phyloP scores from a whole-genome alignment of 192 early-diverging fungal species.

The Coemansia sp. region DNA sequence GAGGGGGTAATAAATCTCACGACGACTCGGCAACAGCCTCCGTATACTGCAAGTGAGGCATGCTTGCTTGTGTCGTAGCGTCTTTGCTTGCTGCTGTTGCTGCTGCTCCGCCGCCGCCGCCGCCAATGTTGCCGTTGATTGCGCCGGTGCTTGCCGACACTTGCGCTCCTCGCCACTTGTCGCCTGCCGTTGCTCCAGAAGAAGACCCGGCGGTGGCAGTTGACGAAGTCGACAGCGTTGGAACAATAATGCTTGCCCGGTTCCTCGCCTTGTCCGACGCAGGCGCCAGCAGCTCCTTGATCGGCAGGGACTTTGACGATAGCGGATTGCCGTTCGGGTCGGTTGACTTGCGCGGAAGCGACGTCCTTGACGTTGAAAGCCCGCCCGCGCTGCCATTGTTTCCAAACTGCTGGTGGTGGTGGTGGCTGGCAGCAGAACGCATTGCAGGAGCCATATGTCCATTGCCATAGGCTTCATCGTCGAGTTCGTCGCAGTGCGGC shows the following conservation, averaged over 20 bases:
- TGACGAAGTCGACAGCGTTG: conserved; percentile 21
- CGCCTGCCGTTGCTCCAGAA: conserved; percentile 12
- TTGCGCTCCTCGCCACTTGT: conserved; percentile 18
- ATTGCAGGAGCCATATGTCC: background rate
- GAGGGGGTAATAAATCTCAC: background rate
- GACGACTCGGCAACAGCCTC: background rate
- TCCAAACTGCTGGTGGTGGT: background rate
- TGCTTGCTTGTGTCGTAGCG: background rate
- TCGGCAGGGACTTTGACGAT: conserved; percentile 49
- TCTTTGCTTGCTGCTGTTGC: background rate
- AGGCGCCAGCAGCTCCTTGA: conserved; percentile 52
- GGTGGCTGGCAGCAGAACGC: conserved; percentile 2
- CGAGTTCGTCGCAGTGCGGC: background rate
- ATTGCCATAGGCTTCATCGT: background rate
- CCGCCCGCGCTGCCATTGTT: conserved; percentile 3
- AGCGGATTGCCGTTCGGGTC: conserved; percentile 33
- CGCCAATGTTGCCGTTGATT: background rate
- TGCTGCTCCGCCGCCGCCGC: too few relatives aligned
- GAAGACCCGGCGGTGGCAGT: background rate
- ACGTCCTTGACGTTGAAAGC: conserved; percentile 29
- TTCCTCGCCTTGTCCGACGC: conserved; percentile 47
- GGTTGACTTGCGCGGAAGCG: conserved; percentile 25
- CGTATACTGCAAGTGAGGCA: background rate
- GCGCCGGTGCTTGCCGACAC: conserved; percentile 4
- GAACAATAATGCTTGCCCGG: conserved; percentile 38